phyloP scores from a whole-genome alignment of 1,284 basidiomycete species.

The Boletus smithii region DNA sequence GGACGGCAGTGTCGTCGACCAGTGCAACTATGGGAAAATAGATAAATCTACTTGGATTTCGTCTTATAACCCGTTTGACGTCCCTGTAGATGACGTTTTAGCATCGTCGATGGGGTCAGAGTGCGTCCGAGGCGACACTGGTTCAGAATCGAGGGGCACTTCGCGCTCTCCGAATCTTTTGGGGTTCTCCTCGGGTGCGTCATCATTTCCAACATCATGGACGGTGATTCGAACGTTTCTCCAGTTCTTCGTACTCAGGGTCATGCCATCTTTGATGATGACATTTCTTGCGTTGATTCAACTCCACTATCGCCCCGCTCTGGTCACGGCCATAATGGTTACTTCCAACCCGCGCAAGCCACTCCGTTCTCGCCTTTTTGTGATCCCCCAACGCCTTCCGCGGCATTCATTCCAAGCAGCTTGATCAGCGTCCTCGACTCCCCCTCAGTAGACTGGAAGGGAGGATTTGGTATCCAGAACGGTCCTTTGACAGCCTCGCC shows the following conservation, averaged over 20 bases:
- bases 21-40: conserved; percentile 10
- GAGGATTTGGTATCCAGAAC: conserved; percentile 21
- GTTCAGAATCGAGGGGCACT: conserved; percentile 10
- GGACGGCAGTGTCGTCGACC: conserved; percentile 6
- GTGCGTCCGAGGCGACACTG: conserved; percentile 4
- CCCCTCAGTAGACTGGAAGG: conserved; percentile 31
- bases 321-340: conserved; percentile 13
- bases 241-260: conserved; percentile 35
- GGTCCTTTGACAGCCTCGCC: conserved; percentile 36
- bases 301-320: conserved; percentile 15
- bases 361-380: conserved; percentile 52
- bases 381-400: conserved; percentile 42
- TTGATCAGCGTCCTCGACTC: conserved; percentile 57
- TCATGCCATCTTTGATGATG: conserved; percentile 45
- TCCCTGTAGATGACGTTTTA: conserved; percentile 18
- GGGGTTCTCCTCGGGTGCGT: conserved; percentile 40
- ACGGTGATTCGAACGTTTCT: conserved; percentile 19
- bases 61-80: conserved; percentile 35
- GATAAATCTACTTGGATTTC: conserved; percentile 26
- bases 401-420: conserved; percentile 56
- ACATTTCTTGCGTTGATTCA: conserved; percentile 32
- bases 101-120: conserved; percentile 16
- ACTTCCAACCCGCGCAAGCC: conserved; percentile 27
- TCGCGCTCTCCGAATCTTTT: conserved; percentile 34
- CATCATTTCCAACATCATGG: conserved; percentile 33